These are phyloP conservation scores for Polychytrium aggregatum DNA, from an alignment of 192 early-diverging fungal genomes.

Conservation along the genomic window DNA sequence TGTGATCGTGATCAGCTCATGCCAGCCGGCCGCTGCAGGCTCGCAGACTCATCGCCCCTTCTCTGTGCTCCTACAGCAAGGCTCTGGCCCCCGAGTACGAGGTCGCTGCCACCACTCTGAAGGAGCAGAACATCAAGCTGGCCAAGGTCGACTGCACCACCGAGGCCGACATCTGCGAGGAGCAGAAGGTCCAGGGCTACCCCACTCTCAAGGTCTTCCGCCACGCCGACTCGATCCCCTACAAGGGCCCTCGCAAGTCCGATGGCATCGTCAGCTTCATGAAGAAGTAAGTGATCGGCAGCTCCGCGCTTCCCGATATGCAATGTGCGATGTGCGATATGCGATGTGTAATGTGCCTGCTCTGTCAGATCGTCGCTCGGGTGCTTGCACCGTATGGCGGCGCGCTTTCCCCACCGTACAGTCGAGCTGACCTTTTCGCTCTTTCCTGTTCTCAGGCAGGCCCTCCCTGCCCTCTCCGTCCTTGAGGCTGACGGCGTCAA, in stretches of 20 bases:
- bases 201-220: slow-evolving; percentile 88
- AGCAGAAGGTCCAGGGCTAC: slow-evolving; percentile 77
- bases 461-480: slow-evolving; percentile 66
- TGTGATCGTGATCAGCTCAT: slow-evolving; percentile 1
- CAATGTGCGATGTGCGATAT: too few relatives aligned
- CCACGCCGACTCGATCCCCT: slow-evolving; percentile 56
- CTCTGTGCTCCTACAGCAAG: slow-evolving; percentile 6
- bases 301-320: too few relatives aligned
- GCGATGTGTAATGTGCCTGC: too few relatives aligned
- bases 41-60: slow-evolving; percentile 5
- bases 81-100: slow-evolving; percentile 87
- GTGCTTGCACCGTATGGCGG: too few relatives aligned
- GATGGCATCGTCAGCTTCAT: slow-evolving; percentile 84
- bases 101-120: slow-evolving; percentile 75
- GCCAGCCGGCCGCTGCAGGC: background rate
- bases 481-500: slow-evolving; percentile 58
- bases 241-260: slow-evolving; percentile 80
- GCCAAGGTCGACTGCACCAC: slow-evolving; percentile 98
- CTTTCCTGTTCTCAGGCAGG: slow-evolving; percentile 45
- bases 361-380: too few relatives aligned
- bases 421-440: too few relatives aligned
- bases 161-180: slow-evolving; percentile 69
- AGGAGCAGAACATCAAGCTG: slow-evolving; percentile 57
- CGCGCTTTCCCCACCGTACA: too few relatives aligned
- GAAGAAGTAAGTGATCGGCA: slow-evolving; percentile 58